Evolutionary conservation across 164 flowering plant species (phyloP).

Genomic region (Stephania japonica): DNA sequence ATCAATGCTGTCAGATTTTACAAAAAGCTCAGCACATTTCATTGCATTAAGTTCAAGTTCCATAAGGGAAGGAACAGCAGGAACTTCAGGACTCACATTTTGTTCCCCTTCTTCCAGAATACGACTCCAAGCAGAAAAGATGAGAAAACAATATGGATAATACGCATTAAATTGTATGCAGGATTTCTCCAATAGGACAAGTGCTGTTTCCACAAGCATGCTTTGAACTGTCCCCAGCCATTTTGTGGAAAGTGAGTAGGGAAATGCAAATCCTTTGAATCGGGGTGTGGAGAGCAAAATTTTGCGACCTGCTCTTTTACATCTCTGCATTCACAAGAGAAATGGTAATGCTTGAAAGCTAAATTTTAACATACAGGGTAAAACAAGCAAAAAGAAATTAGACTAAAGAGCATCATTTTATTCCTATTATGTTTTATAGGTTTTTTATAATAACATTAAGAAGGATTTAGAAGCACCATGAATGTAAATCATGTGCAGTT

Average conservation of each 20-base stretch:
- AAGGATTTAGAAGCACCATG: background rate
- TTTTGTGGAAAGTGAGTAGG: conserved; percentile 35
- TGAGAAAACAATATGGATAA: conserved; percentile 15
- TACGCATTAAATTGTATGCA: conserved; percentile 38
- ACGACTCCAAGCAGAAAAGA: conserved; percentile 38
- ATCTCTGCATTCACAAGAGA: conserved; percentile 7
- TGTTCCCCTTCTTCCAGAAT: conserved; percentile 49
- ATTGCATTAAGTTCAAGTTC: background rate
- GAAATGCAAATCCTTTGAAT: conserved; percentile 36
- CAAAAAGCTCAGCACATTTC: background rate
- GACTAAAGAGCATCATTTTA: background rate
- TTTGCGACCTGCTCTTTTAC: conserved; percentile 13
- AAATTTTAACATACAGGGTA: background rate
- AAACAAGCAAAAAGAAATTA: background rate
- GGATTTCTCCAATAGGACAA: conserved; percentile 69
- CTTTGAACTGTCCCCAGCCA: conserved; percentile 35
- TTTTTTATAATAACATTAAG: background rate
- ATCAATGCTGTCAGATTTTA: background rate
- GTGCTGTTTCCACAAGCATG: conserved; percentile 56
- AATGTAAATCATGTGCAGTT: background rate
- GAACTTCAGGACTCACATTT: conserved; percentile 33
- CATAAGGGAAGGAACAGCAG: background rate
- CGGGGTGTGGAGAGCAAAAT: conserved; percentile 30
- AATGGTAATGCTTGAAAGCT: background rate
- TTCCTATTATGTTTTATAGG: background rate